Conservation (phyloP, 108 stramenopile genomes). For the Skeletonema marinoi region DNA sequence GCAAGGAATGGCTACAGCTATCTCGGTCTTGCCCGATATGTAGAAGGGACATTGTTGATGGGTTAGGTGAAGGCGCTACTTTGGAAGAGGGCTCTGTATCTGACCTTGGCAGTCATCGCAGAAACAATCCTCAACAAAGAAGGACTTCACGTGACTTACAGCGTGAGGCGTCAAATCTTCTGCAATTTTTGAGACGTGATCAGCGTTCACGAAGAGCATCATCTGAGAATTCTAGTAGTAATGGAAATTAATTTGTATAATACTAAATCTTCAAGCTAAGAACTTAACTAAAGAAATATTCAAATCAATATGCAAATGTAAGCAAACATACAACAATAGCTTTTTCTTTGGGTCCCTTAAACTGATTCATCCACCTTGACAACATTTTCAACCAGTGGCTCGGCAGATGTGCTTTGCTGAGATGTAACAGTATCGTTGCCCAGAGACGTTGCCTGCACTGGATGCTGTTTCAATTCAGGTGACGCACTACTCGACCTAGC, state of each 20-base stretch:
- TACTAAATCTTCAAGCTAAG: not conserved
- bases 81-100: constrained; percentile 5
- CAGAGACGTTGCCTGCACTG: not conserved
- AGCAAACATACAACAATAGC: not conserved
- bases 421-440: not conserved
- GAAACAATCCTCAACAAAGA: not conserved
- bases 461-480: not conserved
- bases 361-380: not conserved
- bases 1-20: constrained; percentile 71
- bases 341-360: not conserved
- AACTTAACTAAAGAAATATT: not conserved
- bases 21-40: constrained; percentile 75
- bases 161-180: not conserved
- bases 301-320: not conserved
- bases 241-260: not conserved
- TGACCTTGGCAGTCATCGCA: not conserved
- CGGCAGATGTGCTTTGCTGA: not conserved
- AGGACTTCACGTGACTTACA: not conserved
- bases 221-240: not conserved
- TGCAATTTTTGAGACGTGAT: not conserved
- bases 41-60: constrained; percentile 59
- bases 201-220: not conserved
- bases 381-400: not conserved
- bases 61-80: constrained; percentile 27
- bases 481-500: not conserved